Evolutionary conservation across 2,329 filamentous ascomycete species (phyloP), one percentile per base, ranked within the genome.

Genomic region (Neofusicoccum kwambonambiense): DNA sequence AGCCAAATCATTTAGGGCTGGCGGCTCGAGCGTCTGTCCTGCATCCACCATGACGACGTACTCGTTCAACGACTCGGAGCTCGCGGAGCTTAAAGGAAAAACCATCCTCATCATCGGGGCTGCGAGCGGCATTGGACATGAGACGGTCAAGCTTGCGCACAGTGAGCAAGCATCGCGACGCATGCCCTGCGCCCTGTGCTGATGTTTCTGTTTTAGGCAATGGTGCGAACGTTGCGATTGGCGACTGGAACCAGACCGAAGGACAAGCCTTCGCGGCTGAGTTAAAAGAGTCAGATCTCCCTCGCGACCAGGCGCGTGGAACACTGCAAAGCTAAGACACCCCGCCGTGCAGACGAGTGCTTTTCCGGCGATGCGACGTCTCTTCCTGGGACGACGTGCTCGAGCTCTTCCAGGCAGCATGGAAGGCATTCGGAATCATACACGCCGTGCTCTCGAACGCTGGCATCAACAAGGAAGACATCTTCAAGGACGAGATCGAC

Each of bases 91-190:
- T 17, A 65, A 67, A 35, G 67, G 65, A 13, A 68, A 68, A 51
- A 69, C 70, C 11, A 66, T 71, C 3, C 66, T 71, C 3, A 64
- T 71, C 9, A 71, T 69, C 4, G 70, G 70, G 49, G 69, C 68
- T n/a, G 69, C 67, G 8, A 69, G 67, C 9, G 70, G 70, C 5
- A 71, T 71, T 62, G 70, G 70, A 13, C 62, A 66, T 13, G 50
- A 62, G 41, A 67, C 70, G 6, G 70, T 69, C 4, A 68, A 62
- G 11, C 67, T 69, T 49, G 70, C 70, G 56, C 67, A 68, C 64
- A 65, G 70, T 70, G 64, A 56, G 60, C 11, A 41, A 13, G 41
- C 8, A 22, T 22, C 17, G 12, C 2, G 41, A 8, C 34, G 15
- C 13, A 8, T 15, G 15, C 13, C 17, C 37, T 19, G 12, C 4